Conservation (phyloP, 2,329 filamentous ascomycete species). For the Sporothrix inflata region DNA sequence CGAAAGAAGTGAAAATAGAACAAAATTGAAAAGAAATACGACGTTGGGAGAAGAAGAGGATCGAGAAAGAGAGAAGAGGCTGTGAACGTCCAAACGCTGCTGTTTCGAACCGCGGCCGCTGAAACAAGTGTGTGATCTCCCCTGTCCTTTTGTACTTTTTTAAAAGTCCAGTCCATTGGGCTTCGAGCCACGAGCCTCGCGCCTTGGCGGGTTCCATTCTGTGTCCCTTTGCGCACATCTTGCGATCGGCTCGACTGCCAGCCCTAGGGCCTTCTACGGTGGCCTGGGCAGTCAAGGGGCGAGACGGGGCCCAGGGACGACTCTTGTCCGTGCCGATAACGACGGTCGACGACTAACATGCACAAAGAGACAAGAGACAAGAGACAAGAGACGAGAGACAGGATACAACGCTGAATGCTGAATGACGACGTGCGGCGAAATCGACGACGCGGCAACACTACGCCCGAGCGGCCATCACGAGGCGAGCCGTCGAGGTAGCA, state of each 20-base stretch:
- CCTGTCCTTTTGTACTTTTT: conserved; percentile 9
- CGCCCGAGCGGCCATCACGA: background rate
- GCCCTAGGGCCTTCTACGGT: background rate
- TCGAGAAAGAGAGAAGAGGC: background rate
- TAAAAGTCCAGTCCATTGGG: too few species aligned
- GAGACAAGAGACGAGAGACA: background rate
- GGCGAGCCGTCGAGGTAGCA: background rate
- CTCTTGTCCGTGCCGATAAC: background rate
- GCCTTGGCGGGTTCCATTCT: background rate
- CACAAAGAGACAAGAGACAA: background rate
- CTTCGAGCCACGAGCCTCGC: background rate
- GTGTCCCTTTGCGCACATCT: background rate
- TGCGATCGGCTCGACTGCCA: background rate
- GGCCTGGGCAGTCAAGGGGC: too few species aligned
- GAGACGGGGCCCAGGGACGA: background rate
- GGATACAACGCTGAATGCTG: background rate
- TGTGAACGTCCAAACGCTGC: conserved; percentile 3
- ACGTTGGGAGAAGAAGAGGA: background rate
- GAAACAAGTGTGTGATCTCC: conserved; percentile 26
- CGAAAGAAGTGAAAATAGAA: background rate
- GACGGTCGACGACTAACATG: background rate
- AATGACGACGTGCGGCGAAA: too few species aligned
- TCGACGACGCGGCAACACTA: background rate
- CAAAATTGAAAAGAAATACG: conserved; percentile 3
- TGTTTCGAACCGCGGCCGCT: conserved; percentile 24